Evolutionary conservation across 2,329 filamentous ascomycete genomes (phyloP).

Genomic region (Raffaelea albimanens): DNA sequence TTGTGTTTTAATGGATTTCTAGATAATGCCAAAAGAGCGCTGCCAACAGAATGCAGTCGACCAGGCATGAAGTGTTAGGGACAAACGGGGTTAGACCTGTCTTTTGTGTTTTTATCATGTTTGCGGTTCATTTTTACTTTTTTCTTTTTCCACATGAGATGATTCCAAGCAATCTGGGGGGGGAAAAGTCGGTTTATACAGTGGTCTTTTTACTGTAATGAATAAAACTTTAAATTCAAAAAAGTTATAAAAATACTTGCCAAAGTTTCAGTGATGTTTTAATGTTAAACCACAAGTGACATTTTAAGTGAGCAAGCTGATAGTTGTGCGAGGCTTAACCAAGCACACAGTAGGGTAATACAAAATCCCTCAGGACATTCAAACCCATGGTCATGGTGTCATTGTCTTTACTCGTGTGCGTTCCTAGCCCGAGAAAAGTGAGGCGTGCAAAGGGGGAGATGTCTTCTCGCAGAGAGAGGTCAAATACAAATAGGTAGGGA

Average conservation of each 20-base stretch:
- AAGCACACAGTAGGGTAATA: no score
- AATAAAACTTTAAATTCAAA: constrained; percentile 8
- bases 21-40: constrained; percentile 9
- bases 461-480: no score
- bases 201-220: constrained; percentile 9
- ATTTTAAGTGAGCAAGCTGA: neutral
- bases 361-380: no score
- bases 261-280: neutral
- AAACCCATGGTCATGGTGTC: no score
- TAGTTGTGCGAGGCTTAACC: neutral
- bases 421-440: no score
- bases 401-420: no score
- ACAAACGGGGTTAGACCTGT: constrained; percentile 10
- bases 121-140: neutral
- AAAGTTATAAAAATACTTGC: neutral
- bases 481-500: no score
- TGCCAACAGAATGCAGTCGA: constrained; percentile 14
- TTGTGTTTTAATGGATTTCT: constrained; percentile 7
- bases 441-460: no score
- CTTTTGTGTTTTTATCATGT: neutral
- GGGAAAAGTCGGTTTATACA: constrained; percentile 6
- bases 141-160: constrained; percentile 5
- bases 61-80: constrained; percentile 2
- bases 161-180: constrained; percentile 9
- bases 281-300: no score